Conservation (phyloP, 1,139 yeast genomes). For the Yamadazyma kanchanaburiensis region DNA sequence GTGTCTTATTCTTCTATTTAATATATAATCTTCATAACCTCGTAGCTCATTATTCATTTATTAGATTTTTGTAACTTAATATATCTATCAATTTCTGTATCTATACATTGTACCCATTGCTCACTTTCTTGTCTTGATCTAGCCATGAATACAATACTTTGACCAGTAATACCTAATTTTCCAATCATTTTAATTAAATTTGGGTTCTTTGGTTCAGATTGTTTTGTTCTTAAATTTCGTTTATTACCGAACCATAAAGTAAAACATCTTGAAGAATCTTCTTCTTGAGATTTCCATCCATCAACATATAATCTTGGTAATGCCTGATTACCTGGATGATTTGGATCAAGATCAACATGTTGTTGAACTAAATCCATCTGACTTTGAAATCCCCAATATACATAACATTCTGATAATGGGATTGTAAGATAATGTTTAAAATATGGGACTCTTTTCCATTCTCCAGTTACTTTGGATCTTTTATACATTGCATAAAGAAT, state of each 20-base stretch:
- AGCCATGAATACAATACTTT: constrained; percentile 71
- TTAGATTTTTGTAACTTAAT: constrained; percentile 10
- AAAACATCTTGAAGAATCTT: constrained; percentile 68
- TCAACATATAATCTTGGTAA: constrained; percentile 74
- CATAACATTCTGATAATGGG: constrained; percentile 64
- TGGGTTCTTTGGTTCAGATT: constrained; percentile 41
- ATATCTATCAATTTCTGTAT: constrained; percentile 62
- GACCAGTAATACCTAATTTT: constrained; percentile 66
- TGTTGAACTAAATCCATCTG: constrained; percentile 51
- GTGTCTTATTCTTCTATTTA: too few relatives aligned
- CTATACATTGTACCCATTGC: constrained; percentile 69
- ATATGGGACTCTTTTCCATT: constrained; percentile 39
- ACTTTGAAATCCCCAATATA: constrained; percentile 69
- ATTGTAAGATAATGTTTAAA: constrained; percentile 53
- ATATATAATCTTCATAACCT: too few relatives aligned
- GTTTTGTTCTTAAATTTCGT: constrained; percentile 35
- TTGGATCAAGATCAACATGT: constrained; percentile 27
- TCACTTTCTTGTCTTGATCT: constrained; percentile 82
- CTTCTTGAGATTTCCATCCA: constrained; percentile 84
- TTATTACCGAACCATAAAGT: constrained; percentile 81
- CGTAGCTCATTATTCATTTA: too few relatives aligned
- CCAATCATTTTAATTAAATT: constrained; percentile 41
- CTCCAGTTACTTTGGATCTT: constrained; percentile 45
- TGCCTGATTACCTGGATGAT: constrained; percentile 53
- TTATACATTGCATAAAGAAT: constrained; percentile 47